Conservation (phyloP, 306 rosid species). For the Arachis hypogaea region DNA sequence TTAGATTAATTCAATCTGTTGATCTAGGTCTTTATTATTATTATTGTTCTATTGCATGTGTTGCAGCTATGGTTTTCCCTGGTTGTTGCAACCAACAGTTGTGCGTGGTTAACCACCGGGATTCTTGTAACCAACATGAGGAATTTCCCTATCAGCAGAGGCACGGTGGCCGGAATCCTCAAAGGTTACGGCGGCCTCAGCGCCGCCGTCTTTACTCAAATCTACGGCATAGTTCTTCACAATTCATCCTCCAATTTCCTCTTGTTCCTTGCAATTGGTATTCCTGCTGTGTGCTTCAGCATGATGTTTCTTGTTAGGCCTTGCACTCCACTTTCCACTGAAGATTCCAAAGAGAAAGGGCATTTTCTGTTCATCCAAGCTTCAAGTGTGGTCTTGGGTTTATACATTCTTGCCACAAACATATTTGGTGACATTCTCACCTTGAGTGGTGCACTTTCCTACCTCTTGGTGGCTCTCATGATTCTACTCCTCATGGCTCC, state of each 20-base stretch:
- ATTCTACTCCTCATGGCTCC: conserved; percentile 77
- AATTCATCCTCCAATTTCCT: conserved; percentile 67
- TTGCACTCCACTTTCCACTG: conserved; percentile 71
- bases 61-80: conserved; percentile 76
- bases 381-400: conserved; percentile 64
- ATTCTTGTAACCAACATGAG: conserved; percentile 87
- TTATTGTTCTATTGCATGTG: background rate
- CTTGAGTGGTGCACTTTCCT: conserved; percentile 40
- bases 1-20: background rate
- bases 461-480: conserved; percentile 54
- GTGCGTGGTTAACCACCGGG: conserved; percentile 77
- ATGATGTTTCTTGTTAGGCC: conserved; percentile 73
- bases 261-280: conserved; percentile 63
- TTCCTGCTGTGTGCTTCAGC: conserved; percentile 63
- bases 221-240: conserved; percentile 57
- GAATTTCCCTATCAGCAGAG: conserved; percentile 74
- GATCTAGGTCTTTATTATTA: no score
- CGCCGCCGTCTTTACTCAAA: conserved; percentile 74
- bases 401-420: conserved; percentile 66
- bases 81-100: conserved; percentile 67
- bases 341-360: conserved; percentile 51
- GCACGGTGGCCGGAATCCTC: conserved; percentile 75
- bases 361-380: conserved; percentile 70
- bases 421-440: conserved; percentile 39
- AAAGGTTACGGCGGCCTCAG: conserved; percentile 81